Evolutionary conservation across 2,329 filamentous ascomycete genomes (phyloP), one percentile per base, ranked within the genome.

Genomic region (Boeremia lycopersici): DNA sequence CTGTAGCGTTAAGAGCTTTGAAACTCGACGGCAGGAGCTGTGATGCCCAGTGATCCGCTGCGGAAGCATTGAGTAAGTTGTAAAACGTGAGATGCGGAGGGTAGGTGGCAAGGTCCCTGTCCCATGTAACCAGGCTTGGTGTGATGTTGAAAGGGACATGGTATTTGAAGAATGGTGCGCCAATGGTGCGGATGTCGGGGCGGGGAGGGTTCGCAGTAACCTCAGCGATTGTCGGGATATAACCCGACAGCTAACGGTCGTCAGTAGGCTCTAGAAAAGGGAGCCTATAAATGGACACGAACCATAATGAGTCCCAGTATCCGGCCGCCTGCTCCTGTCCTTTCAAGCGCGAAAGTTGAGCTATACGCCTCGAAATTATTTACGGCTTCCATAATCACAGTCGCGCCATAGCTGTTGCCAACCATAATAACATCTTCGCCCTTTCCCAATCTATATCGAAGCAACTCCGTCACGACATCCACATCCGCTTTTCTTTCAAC

Each of bases 351-450:
- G n/a, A 39, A 40, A 1, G 23, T n/a, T 10, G 31, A 19, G 11
- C 50, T 33, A 13, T 39, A 33, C 13, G 15, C 30, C 19, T 61
- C 48, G 28, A 64, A 53, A 19, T 53, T 60, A 10, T 58, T 57
- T 44, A 70, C 64, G 4, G 68, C 68, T 40, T 69, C 67, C 19
- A 62, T 61, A 19, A 68, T 63, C 11, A 70, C 65, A 8, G 62
- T 65, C 11, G 55, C 64, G 4, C 63, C 68, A 39, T 70, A 72
- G 54, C 67, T 70, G 53, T 70, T 68, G 1, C 64, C 66, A 6
- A 70, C 63, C 2, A 72, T 35, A 9, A 72, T 30, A 7, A 71
- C 57, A 25, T 71, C 61, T 26, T 61, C 50, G 31, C 67, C 64
- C 0, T 33, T 11, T 0, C 46, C 23, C 3, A 70, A 48, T 12